These are phyloP conservation scores for Bolboschoenoplectus hybrid DNA, from an alignment of 202 grass and related monocot species.

Conservation along the genomic window DNA sequence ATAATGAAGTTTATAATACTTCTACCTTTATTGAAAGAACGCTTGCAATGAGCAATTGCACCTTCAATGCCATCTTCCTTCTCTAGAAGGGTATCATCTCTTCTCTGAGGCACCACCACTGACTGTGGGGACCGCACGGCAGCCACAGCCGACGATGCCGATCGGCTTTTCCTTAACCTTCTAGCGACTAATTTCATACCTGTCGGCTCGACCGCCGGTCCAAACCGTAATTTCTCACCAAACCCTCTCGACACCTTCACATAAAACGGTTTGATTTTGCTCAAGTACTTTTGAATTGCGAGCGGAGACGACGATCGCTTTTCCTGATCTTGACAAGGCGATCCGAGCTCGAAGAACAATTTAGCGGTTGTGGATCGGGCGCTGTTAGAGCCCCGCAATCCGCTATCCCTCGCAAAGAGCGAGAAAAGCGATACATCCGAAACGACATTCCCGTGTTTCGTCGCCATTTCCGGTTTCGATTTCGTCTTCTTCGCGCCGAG, in stretches of 20 bases:
- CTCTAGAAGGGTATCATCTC: conserved; percentile 74
- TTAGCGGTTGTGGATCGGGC: conserved; percentile 43
- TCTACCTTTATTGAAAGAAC: conserved; percentile 67
- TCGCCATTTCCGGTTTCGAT: conserved; percentile 33
- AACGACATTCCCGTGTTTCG: conserved; percentile 19
- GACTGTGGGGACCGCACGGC: conserved; percentile 23
- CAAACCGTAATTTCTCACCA: conserved; percentile 36
- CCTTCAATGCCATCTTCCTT: conserved; percentile 84
- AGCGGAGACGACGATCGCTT: conserved; percentile 37
- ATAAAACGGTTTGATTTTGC: conserved; percentile 65
- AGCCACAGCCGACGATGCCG: conserved; percentile 48
- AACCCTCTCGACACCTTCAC: conserved; percentile 43
- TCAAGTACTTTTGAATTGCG: conserved; percentile 66
- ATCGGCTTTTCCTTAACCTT: conserved; percentile 63
- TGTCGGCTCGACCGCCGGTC: conserved; percentile 3
- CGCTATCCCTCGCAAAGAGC: conserved; percentile 56
- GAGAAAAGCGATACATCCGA: conserved; percentile 44
- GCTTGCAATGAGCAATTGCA: conserved; percentile 92
- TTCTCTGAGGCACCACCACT: conserved; percentile 26
- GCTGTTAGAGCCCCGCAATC: conserved; percentile 57
- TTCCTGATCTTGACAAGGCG: conserved; percentile 37
- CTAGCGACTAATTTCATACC: conserved; percentile 30
- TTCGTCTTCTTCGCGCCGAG: conserved; percentile 48
- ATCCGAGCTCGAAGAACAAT: conserved; percentile 41
- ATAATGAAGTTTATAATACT: not conserved